A percentile compares a stretch with the other conserved stretches of the same genome.
Evolutionary conservation across 768 basidiomycete genomes (phyloP).

Genomic region (Collybia sordida): DNA sequence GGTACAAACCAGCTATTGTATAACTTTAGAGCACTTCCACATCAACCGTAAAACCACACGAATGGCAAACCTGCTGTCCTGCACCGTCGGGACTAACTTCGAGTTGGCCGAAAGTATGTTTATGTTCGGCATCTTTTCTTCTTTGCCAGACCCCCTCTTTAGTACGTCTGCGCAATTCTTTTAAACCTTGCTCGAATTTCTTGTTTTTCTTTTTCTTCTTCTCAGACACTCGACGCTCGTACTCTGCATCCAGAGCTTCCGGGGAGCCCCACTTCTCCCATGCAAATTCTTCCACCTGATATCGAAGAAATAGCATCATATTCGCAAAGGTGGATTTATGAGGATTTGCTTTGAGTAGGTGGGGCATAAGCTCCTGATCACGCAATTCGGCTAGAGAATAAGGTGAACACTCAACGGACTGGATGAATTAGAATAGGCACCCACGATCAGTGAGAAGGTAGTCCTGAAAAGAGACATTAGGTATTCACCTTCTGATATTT

Average conservation of each 20-base stretch:
- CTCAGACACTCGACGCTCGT: constrained; percentile 62
- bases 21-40: constrained; percentile 70
- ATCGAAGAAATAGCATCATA: constrained; percentile 98
- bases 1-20: too few species aligned
- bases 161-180: constrained; percentile 40
- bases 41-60: constrained; percentile 90
- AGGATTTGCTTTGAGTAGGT: constrained; percentile 86
- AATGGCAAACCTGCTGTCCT: constrained; percentile 75
- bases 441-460: constrained; percentile 91
- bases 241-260: constrained; percentile 89
- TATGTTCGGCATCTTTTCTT: constrained; percentile 55
- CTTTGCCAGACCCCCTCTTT: constrained; percentile 18
- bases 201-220: constrained; percentile 63
- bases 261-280: constrained; percentile 98
- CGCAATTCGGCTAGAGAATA: constrained; percentile 76
- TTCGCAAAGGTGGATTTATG: constrained; percentile 95
- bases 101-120: constrained; percentile 73
- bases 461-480: constrained; percentile 51
- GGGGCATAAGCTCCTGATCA: constrained; percentile 90
- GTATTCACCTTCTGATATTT: background rate
- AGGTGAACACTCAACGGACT: background rate
- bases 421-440: constrained; percentile 21
- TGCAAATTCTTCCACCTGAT: constrained; percentile 94
- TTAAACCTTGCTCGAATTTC: constrained; percentile 91
- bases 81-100: constrained; percentile 53